Evolutionary conservation across 2,329 filamentous ascomycete genomes (phyloP), one percentile per base, ranked within the genome.

Genomic region (Talaromyces islandicus): DNA sequence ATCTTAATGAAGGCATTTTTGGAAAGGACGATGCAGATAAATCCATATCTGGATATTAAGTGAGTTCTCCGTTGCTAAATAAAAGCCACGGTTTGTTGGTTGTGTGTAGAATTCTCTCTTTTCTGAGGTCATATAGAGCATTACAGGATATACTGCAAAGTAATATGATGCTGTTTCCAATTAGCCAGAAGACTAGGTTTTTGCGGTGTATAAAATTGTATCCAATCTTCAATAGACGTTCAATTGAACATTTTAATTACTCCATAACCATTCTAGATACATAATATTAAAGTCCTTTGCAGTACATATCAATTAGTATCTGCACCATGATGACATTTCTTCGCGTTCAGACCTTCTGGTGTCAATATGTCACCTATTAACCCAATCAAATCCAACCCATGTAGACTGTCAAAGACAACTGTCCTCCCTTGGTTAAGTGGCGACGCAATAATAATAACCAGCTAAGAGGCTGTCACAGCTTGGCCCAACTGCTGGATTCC

Each of bases 1-100:
- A 87, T 65, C 66, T 88, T 43, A 84, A 84, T 50, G 73, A 78
- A 62, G 78, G 79, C 2, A 75, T 81, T 4, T 81, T 84, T 63
- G 83, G 81, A 0, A 74, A 72, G 50, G 66, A 72, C 57, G 71
- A 76, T 48, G 68, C 63, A 58, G 71, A 77, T 55, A 72, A 73
- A 50, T 66, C 71, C 30, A 61, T 63, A 24, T 72, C 75, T 63
- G 76, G 76, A 7, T 77, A 73, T 61, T 78, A 73, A 64, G 19
- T 35, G 9, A 5, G 4, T 27, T 41, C 19, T 27, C 12, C 25
- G 17, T 11, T 17, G 12, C 25, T n/a, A 38, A 38, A n/a, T n/a
- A 38, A 2, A 38, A n/a, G 35, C 35, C 14, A 5, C 14, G 6
- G 25, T 14, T 7, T 29, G 12, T 27, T 54, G 3, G 14, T n/a